Base-by-base conservation (phyloP, 1,284 basidiomycete species). In the Volvariella surrecta region DNA sequence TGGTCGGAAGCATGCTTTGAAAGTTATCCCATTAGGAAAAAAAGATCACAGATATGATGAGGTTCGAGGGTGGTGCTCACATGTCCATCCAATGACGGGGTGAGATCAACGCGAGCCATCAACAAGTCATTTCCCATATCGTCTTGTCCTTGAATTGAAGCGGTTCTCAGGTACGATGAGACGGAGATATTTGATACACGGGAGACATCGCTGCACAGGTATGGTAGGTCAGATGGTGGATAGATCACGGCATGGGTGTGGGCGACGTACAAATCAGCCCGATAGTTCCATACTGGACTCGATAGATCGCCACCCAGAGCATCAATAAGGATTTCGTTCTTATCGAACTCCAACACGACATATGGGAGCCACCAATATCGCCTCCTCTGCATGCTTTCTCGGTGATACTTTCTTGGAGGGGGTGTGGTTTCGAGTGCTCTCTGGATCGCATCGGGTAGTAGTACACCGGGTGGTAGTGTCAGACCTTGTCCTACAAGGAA, bases 281-380 rank as follows among this genome's bases (percentile, higher is more conserved):
- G 81, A 61, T 94, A 97, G 71, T 95, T 94, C 94, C 94, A 99
- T 40, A 90, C 78, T 1, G 95, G 95, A 55, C 69, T 78, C 10
- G 74, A 58, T 32, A 86, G 71, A 60, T 97, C 91, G 28, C 95
- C 95, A 3, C 89, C 93, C 51, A 97, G 75, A 4, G 94, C 92
- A 68, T 98, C 94, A 50, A 98, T 87, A 52, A 99, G 70, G 51
- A 99, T 85, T 64, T 99, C 94, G 67, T 99, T 99, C 79, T 98
- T 98, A 74, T 99, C 95, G 69, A 98, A 99, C 64, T 97, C 94
- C 51, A 97, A 80, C 32, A 96, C 93, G 60, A 96, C 84, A 57
- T 97, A 99, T 17, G 95, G 95, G 24, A 99, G 73, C 90, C 91
- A 97, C 92, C 92, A 96, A 60, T 80, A 81, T 49, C 91, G 88